These are phyloP conservation scores for Aspergillus leporis DNA, from an alignment of 495 filamentous ascomycete genomes.

Conservation along the genomic window DNA sequence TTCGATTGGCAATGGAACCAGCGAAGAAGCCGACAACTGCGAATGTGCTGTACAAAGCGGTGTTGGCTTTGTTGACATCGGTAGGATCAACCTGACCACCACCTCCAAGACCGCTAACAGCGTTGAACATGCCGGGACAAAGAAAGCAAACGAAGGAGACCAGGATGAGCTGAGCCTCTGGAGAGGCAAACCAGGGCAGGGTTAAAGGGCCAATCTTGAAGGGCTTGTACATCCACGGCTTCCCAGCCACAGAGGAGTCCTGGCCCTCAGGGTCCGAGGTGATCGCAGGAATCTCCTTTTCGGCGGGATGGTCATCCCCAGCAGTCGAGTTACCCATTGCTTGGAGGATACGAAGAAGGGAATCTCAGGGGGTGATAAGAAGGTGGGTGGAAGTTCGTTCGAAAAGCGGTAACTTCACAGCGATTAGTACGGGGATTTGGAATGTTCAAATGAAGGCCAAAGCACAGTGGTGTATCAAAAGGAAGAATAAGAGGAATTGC, in stretches of 20 bases:
- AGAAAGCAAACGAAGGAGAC: constrained; percentile 87
- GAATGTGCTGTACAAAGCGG: constrained; percentile 80
- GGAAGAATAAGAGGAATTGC: background rate
- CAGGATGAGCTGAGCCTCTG: constrained; percentile 69
- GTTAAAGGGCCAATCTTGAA: constrained; percentile 54
- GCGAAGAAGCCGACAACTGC: constrained; percentile 86
- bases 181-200: constrained; percentile 73
- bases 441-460: background rate
- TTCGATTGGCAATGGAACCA: constrained; percentile 72
- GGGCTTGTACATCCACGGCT: constrained; percentile 70
- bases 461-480: background rate
- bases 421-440: background rate
- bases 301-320: constrained; percentile 11
- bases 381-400: background rate
- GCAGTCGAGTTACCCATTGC: constrained; percentile 14
- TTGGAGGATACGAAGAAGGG: background rate
- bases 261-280: constrained; percentile 31
- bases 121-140: constrained; percentile 87
- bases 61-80: constrained; percentile 68
- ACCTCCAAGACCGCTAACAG: constrained; percentile 72
- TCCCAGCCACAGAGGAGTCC: constrained; percentile 31
- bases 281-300: constrained; percentile 20
- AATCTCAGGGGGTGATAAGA: background rate
- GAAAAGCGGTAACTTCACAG: background rate
- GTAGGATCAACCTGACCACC: constrained; percentile 61